Base-by-base conservation (phyloP, 371 early-diverging fungal genomes). In the Rhizopus stolonifer region DNA sequence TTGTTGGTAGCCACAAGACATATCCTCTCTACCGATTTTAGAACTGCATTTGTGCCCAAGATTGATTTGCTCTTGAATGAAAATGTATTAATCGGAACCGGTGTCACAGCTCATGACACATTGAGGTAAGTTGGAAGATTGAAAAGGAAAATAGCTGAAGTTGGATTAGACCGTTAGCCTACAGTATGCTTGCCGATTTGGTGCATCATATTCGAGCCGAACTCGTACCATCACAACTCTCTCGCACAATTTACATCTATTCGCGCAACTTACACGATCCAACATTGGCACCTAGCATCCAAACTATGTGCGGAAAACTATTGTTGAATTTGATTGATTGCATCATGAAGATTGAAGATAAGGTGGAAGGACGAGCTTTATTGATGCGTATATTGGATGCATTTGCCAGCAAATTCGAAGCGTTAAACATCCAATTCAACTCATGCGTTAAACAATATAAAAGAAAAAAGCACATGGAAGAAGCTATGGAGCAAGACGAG, bases 231-330 rank as follows among this genome's bases (percentile, higher is more conserved):
- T 56, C 64, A n/a, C 95, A 95, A 64, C 70, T 98, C 8, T 74
- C 88, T 4, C 70, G 80, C 29, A 92, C 91, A 10, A 88, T 98
- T 7, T 83, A 88, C 52, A 89, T 95, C 17, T 98, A 96, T 69
- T 87, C 94, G 2, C 79, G 86, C 23, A 92, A 93, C 61, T 69
- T 98, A 36, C 95, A 96, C 56, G 98, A 99, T 59, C 80, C 85
- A n/a, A 82, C 84, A 10, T 74, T 98, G 34, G 85, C 92, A 23
- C 84, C 91, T 0, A 90, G 88, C 48, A 93, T 97, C 46, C 96
- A 96, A 60, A 95, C 93, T 0, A 94, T 98, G 91, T 95, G 97
- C 57, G 90, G 89, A 46, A 98, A 95, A 58, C 70, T 98, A 15
- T 67, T 99, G 17, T 71, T 94, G 31, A 93, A 93, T 64, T 64